These are phyloP conservation scores for Corynespora cassiicola DNA, from an alignment of 2,329 filamentous ascomycete species.

Conservation along the genomic window DNA sequence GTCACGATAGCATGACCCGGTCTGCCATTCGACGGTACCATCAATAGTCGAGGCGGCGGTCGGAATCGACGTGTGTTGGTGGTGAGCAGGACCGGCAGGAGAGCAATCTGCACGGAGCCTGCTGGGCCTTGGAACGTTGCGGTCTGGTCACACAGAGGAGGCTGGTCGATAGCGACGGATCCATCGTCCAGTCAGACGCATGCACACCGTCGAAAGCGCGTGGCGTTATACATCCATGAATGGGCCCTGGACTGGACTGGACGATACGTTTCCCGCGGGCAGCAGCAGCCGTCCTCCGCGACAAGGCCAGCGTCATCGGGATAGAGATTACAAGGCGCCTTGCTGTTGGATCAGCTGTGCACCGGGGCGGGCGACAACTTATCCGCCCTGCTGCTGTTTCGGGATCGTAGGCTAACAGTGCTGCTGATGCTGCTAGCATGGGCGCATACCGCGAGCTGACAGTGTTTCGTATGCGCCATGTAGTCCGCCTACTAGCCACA, in stretches of 20 bases:
- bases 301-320: constrained; percentile 10
- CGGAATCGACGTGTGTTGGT: too few species aligned
- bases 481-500: constrained; percentile 4
- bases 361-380: constrained; percentile 13
- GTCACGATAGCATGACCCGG: constrained; percentile 17
- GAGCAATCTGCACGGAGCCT: constrained; percentile 22
- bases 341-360: constrained; percentile 26
- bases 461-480: constrained; percentile 22
- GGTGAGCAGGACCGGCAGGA: too few species aligned
- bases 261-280: not conserved
- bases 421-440: constrained; percentile 14
- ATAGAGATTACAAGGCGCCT: constrained; percentile 13
- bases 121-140: constrained; percentile 20
- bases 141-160: constrained; percentile 21
- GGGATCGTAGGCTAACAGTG: constrained; percentile 16
- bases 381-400: constrained; percentile 12
- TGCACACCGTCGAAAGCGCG: constrained; percentile 8
- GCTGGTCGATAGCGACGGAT: constrained; percentile 12
- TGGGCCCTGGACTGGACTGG: too few species aligned
- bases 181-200: constrained; percentile 9
- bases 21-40: constrained; percentile 12
- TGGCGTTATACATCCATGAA: constrained; percentile 11
- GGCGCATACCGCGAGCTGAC: constrained; percentile 21
- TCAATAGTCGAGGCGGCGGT: too few species aligned
- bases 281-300: constrained; percentile 3